A percentile compares a stretch with the other conserved stretches of the same genome.
These are phyloP conservation scores for Misopates orontium DNA, from an alignment of 257 asterid genomes.

Conservation along the genomic window DNA sequence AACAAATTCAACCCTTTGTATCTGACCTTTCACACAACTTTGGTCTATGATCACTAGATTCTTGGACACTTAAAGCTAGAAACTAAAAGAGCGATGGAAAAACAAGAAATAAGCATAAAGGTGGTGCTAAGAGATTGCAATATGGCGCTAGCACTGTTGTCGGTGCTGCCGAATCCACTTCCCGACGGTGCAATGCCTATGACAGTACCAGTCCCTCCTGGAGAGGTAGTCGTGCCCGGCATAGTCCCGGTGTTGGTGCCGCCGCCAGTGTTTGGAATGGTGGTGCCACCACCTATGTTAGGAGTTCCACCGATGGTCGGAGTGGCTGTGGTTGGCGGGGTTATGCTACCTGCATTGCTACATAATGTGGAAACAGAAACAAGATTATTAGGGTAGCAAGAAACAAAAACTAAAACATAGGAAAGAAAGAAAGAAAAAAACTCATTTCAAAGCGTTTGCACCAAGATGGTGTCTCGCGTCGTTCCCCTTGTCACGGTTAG, in stretches of 20 bases:
- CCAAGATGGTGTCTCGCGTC: too few relatives aligned
- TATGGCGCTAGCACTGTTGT: constrained; percentile 24
- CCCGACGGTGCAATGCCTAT: constrained; percentile 50
- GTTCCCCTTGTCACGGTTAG: too few relatives aligned
- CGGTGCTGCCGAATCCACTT: constrained; percentile 24
- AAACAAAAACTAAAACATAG: too few relatives aligned
- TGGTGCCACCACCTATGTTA: neutral
- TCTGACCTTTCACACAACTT: too few relatives aligned
- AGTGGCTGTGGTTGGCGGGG: constrained; percentile 3
- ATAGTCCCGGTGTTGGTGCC: neutral
- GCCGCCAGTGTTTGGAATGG: neutral
- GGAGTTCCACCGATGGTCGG: too few relatives aligned
- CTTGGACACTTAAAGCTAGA: constrained; percentile 23
- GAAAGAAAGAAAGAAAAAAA: too few relatives aligned
- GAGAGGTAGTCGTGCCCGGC: neutral
- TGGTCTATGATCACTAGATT: constrained; percentile 6
- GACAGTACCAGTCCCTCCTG: constrained; percentile 14
- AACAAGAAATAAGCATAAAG: constrained; percentile 15
- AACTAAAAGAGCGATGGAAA: constrained; percentile 21
- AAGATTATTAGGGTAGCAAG: too few relatives aligned
- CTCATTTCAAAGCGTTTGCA: too few relatives aligned
- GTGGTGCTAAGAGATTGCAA: constrained; percentile 17
- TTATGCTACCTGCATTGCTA: constrained; percentile 36
- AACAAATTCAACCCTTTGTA: neutral
- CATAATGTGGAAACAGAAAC: constrained; percentile 14